Base-by-base conservation (phyloP, 768 basidiomycete species). In the Sarcomyxa edulis region DNA sequence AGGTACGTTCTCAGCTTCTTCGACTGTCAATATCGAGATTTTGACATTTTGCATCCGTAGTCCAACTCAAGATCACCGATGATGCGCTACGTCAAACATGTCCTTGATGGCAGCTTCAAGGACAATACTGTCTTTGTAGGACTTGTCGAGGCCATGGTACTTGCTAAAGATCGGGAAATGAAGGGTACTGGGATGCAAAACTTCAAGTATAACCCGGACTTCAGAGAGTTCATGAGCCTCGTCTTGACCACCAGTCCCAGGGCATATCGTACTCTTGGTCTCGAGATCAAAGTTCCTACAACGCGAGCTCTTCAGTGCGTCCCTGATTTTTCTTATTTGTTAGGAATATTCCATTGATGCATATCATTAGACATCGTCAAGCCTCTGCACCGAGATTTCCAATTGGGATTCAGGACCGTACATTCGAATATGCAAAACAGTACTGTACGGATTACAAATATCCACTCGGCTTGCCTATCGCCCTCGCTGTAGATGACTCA, bases 401-500 rank as follows among this genome's bases (percentile, higher is more conserved):
- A 1, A 40, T 50, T 20, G 40, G 30, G 2, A 56, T 62, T 11
- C 39, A 31, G 18, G 45, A 45, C 2, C 33, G 39, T 1, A 54
- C 44, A 2, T 60, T 58, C 36, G 35, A 46, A 7, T 42, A 44
- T 0, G 59, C 38, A 0, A 11, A 10, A 1, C 32, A 52, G 5
- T 46, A 58, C 21, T 42, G 60, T 4, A 15, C 15, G 0, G 40
- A 38, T 11, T 14, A 57, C 5, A 24, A 35, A 9, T 57, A 53
- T 19, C 21, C 35, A 1, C 18, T 6, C 14, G n/a, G n/a, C n/a
- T n/a, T n/a, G 42, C 65, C 57, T 0, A 35, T 62, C 7, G 54
- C 39, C 5, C 40, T 66, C 0, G 49, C 48, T 27, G 62, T 56
- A 22, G 65, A 69, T 33, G 65, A 68, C 39, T 65, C 65, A 2